Evolutionary conservation across 345 rosid species (phyloP).

Genomic region (Streptanthus diversifolius): DNA sequence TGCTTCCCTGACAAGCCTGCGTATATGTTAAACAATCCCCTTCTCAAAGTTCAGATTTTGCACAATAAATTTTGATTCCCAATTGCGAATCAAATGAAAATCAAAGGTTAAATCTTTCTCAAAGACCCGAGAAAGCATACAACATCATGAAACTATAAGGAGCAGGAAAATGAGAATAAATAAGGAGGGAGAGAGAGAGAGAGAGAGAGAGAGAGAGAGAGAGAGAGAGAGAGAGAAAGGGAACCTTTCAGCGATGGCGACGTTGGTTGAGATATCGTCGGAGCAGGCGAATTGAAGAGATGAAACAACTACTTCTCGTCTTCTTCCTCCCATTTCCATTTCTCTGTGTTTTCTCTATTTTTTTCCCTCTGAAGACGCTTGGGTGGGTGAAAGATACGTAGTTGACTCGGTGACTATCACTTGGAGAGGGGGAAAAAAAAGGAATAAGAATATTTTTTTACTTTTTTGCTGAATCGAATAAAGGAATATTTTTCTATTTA

Average conservation of each 20-base stretch:
- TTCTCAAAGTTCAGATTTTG: too few species aligned
- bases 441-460: background rate
- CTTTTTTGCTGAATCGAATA: background rate
- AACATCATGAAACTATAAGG: background rate
- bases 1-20: constrained; percentile 50
- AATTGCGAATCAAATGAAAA: too few species aligned
- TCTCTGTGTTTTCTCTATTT: background rate
- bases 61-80: too few species aligned
- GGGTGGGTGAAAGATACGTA: background rate
- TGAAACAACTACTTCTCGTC: constrained; percentile 57
- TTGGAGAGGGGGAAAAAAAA: background rate
- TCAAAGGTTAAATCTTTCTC: background rate
- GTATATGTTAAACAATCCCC: background rate
- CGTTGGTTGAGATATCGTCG: constrained; percentile 66
- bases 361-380: background rate
- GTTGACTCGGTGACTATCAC: background rate
- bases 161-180: constrained; percentile 7
- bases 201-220: too few species aligned
- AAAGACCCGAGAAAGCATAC: background rate
- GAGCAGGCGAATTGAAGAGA: constrained; percentile 83
- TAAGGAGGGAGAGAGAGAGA: too few species aligned
- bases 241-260: constrained; percentile 79
- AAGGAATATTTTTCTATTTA: too few species aligned
- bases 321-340: constrained; percentile 17
- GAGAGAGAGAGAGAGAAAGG: background rate